Base-by-base conservation (phyloP, 495 filamentous ascomycete species). In the Parathielavia hyrcaniae region DNA sequence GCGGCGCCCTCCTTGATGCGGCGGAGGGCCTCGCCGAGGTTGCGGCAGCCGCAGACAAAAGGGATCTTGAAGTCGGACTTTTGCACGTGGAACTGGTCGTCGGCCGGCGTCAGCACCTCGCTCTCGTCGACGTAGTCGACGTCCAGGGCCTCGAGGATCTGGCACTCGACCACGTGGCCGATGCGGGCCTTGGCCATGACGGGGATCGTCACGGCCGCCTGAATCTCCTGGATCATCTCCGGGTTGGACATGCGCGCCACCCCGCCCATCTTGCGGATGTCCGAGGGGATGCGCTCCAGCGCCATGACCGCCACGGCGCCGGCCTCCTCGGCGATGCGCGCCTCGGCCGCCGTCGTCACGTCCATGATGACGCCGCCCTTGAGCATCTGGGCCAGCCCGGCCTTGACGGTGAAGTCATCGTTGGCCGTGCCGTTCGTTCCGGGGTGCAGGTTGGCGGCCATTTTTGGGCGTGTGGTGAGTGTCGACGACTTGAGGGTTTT, bases 351-450 rank as follows among this genome's bases (percentile, higher is more conserved):
- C 69, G 91, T 91, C 40, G 96, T 91, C 54, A 97, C 93, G 71
- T 98, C 93, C 93, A 98, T 98, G 71, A 98, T 98, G 39, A 98
- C 93, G 61, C 93, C 93, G 70, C 93, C 93, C 78, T 97, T 95
- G 69, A 98, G 75, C 93, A 98, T 98, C 69, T 92, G 86, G 20
- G 93, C 93, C 55, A 98, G 77, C 34, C 93, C 93, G 45, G 88
- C 87, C 82, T 98, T 98, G 81, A 95, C 82, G 55, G 82, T 79
- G 72, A 90, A 88, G 73, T 66, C 62, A 41, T 70, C 67, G 60
- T 54, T 50, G 44, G 44, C 61, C 38, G 51, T 56, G 65, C 59
- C 64, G 58, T 66, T 67, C 26, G 61, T 35, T 55, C 38, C 47
- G 62, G 49, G 54, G 59, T 62, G 63, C 50, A 63, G 60, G 35